Conservation (phyloP, 768 basidiomycete genomes). For the Lactarius hengduanensis region DNA sequence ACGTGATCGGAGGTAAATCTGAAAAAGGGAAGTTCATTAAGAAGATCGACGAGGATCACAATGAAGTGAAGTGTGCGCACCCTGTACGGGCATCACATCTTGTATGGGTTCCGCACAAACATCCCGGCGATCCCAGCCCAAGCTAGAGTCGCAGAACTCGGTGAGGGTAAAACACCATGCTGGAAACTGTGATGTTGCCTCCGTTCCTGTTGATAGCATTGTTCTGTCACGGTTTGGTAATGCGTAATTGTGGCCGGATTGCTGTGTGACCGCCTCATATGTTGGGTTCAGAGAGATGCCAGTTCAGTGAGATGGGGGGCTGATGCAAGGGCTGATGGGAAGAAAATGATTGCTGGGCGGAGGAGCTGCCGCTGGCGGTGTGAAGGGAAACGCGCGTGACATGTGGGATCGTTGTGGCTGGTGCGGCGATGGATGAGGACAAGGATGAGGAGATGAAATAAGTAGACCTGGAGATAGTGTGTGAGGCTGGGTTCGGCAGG, state of each 20-base stretch:
- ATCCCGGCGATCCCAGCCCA: too few relatives aligned
- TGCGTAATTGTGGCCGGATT: background rate
- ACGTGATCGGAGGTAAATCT: conserved; percentile 11
- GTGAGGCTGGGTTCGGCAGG: background rate
- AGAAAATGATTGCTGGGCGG: conserved; percentile 10
- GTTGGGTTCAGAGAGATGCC: conserved; percentile 24
- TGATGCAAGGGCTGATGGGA: conserved; percentile 8
- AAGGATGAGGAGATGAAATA: conserved; percentile 1
- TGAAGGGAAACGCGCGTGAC: conserved; percentile 20
- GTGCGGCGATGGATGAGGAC: background rate
- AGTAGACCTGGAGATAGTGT: conserved; percentile 1
- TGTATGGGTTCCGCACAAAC: too few relatives aligned
- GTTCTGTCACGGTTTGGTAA: too few relatives aligned
- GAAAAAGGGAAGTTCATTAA: too few relatives aligned
- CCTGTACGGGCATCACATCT: too few relatives aligned
- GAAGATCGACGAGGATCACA: too few relatives aligned
- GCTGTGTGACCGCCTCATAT: conserved; percentile 8
- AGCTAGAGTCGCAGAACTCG: too few relatives aligned
- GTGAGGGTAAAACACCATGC: too few relatives aligned
- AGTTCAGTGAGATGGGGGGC: background rate
- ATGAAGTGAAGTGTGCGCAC: too few relatives aligned
- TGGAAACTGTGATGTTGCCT: too few relatives aligned
- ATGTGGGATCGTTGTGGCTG: conserved; percentile 9
- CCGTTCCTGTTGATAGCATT: too few relatives aligned
- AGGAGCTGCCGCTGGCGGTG: conserved; percentile 10